Evolutionary conservation across 1,284 basidiomycete species (phyloP).

Genomic region (Cryptococcus depauperatus): DNA sequence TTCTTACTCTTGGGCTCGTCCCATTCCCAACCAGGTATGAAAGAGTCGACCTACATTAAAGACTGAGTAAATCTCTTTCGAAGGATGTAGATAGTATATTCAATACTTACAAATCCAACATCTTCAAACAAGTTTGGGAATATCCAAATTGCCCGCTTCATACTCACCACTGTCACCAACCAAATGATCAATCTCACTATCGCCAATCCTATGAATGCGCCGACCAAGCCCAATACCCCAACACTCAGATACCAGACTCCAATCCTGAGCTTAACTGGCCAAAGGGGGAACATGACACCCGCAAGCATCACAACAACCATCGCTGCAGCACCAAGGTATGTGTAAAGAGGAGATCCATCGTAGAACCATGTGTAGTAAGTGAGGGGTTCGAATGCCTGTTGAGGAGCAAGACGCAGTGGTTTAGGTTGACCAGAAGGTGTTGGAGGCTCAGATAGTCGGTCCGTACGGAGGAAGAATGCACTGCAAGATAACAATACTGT

Average conservation of each 20-base stretch:
- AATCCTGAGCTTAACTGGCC: conserved; percentile 86
- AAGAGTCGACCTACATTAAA: conserved; percentile 76
- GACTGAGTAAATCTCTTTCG: background rate
- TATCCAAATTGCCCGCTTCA: conserved; percentile 93
- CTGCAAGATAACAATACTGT: conserved; percentile 7
- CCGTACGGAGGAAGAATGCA: conserved; percentile 82
- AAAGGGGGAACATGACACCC: conserved; percentile 98
- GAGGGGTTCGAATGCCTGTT: conserved; percentile 68
- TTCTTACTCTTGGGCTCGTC: conserved; percentile 86
- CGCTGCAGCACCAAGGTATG: conserved; percentile 79
- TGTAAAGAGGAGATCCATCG: conserved; percentile 87
- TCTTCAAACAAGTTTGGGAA: conserved; percentile 98
- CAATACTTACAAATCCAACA: conserved; percentile 83
- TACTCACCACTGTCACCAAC: conserved; percentile 78
- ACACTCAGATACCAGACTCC: conserved; percentile 96
- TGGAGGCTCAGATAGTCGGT: conserved; percentile 52
- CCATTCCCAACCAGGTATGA: conserved; percentile 97
- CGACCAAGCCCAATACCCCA: conserved; percentile 78
- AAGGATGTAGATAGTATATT: background rate
- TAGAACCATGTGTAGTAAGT: conserved; percentile 93
- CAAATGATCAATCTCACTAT: conserved; percentile 91
- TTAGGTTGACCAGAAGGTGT: conserved; percentile 69
- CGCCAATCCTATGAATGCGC: conserved; percentile 82
- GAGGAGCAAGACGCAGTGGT: conserved; percentile 65
- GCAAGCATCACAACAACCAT: conserved; percentile 94